Conservation (phyloP, 2,329 filamentous ascomycete genomes). For the Penicillium occitanis region DNA sequence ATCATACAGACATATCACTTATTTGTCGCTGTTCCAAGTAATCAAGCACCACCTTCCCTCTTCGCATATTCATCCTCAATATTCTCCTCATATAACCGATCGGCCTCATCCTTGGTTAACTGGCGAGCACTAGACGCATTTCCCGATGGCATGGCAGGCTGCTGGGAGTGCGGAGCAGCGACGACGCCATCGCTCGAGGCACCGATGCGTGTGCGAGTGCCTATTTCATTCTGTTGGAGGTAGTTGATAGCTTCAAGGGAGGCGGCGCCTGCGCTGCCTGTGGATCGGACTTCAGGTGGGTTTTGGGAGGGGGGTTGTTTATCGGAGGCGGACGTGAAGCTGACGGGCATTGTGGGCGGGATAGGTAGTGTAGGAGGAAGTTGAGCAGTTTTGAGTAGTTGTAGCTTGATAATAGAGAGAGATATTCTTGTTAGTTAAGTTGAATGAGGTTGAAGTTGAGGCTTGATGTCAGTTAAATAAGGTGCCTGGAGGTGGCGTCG, state of each 20-base stretch:
- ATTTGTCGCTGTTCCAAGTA: neutral
- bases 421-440: neutral
- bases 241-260: constrained; percentile 23
- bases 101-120: constrained; percentile 45
- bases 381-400: constrained; percentile 10
- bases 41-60: constrained; percentile 45
- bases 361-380: constrained; percentile 6
- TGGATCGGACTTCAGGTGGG: constrained; percentile 19
- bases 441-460: neutral
- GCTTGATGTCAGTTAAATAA: neutral
- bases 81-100: constrained; percentile 46
- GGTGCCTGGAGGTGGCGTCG: constrained; percentile 8
- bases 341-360: constrained; percentile 18
- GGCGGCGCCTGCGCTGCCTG: constrained; percentile 25
- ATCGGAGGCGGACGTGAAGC: constrained; percentile 7
- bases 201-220: constrained; percentile 23
- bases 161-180: constrained; percentile 24
- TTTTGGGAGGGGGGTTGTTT: constrained; percentile 13
- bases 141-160: constrained; percentile 22
- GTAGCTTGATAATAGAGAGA: neutral
- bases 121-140: constrained; percentile 26
- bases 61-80: constrained; percentile 52
- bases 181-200: constrained; percentile 24
- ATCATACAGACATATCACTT: neutral
- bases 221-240: constrained; percentile 15